Evolutionary conservation across 495 filamentous ascomycete species (phyloP), one percentile per base, ranked within the genome.

Genomic region (Tetracladium setigerum): DNA sequence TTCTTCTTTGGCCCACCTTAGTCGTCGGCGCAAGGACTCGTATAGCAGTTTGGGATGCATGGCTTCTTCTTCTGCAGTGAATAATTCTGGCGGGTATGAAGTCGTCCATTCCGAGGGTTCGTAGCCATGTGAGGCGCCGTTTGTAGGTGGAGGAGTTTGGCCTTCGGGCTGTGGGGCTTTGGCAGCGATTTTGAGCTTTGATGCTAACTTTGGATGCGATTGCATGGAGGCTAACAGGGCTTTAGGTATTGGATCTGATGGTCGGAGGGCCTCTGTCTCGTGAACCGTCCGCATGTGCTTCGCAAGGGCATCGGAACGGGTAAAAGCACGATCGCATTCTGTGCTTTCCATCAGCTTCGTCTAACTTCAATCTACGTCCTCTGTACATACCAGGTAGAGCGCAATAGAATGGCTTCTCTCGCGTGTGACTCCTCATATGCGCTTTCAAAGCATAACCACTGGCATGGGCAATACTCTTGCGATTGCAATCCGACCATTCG

Each of bases 201-300:
- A 78, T 18, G 73, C 59, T 40, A 79, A 77, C 46, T 79, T 77
- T 9, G 67, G 70, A 0, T 73, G 70, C 5, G 73, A 74, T 65
- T 81, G 72, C 56, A 59, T 55, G n/a, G 52, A 55, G 3, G 22
- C 22, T 27, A 27, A 7, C 83, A 72, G 81, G 38, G 81, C 78
- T 65, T 87, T 90, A 2, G 87, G 84, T 15, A 91, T 84, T 4
- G 87, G 83, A 58, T 94, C 89, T n/a, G 83, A 84, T 5, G 87
- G 87, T 5, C 89, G 84, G 4, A 95, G 73, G 5, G 87, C 84
- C 65, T 97, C 94, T 32, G 89, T 95, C 65, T 98, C 94, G 67
- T 98, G 92, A 24, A 98, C 92, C 27, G 92, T 97, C 61, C 92
- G 84, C 87, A 96, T 95, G 63, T 98, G 92, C 62, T 98, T 98